Evolutionary conservation across 495 filamentous ascomycete genomes (phyloP), one percentile per base, ranked within the genome.

Genomic region (Lasiosphaeria ovina): DNA sequence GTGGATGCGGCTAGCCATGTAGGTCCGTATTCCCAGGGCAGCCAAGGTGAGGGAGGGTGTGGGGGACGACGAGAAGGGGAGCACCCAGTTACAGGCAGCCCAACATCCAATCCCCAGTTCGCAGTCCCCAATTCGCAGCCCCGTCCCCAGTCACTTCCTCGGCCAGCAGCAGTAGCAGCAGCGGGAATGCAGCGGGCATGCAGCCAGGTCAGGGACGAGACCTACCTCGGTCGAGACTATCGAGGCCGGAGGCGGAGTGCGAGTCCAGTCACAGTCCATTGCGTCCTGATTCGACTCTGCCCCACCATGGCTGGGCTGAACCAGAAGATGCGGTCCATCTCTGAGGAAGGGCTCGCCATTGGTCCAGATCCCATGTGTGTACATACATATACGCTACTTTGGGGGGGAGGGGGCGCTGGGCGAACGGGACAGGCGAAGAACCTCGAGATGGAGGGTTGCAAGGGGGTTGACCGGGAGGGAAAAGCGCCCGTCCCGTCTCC

Each of bases 301-400:
- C 34, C 35, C 4, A 32, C 44, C 35, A 55, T 59, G 56, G 61
- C 61, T 55, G 56, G 55, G 60, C 60, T 62, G 60, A 59, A 59
- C 42, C 53, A 54, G 59, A 62, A 59, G 58, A 59, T 2, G 24
- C 24, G 24, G 16, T 47, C 32, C 34, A 24, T 8, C 16, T 35
- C 16, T 9, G 11, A 12, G 17, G 7, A 51, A 35, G 31, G 31
- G 47, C n/a, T 35, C 52, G 31, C 32, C 47, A 62, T 62, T 62
- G 60, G 56, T 51, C 60, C 45, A 34, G 24, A 17, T 48, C 35
- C 49, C 34, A 34, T 14, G 34, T 32, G 14, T 38, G 33, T 16
- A 9, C 31, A 24, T 3, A n/a, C 42, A 58, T n/a, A n/a, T n/a
- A n/a, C n/a, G n/a, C n/a, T n/a, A n/a, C n/a, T n/a, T n/a, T n/a